phyloP scores from a whole-genome alignment of 176 grass and related monocot genomes.

The Triticum turgidum region DNA sequence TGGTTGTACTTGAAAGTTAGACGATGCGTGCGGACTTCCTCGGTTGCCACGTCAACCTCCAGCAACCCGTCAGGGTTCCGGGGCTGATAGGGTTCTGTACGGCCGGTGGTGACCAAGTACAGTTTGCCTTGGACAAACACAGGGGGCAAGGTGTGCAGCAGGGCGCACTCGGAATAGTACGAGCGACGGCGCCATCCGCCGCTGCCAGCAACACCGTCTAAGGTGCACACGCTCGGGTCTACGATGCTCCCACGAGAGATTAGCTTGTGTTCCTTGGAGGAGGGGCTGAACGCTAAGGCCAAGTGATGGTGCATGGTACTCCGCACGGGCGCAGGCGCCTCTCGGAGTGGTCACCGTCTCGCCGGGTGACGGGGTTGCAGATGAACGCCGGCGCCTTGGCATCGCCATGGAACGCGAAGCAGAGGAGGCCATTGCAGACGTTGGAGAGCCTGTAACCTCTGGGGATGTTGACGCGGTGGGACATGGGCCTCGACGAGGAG shows the following conservation, averaged over 20 bases:
- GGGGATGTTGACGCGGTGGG: background rate
- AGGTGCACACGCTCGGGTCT: background rate
- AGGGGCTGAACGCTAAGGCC: background rate
- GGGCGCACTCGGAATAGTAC: background rate
- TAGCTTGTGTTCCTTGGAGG: background rate
- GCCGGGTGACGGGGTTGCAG: background rate
- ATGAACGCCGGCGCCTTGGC: background rate
- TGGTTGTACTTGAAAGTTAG: background rate
- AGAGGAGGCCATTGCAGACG: background rate
- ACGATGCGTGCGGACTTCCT: background rate
- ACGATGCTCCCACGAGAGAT: background rate
- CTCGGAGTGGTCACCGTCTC: background rate
- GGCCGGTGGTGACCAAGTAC: background rate
- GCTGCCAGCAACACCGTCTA: background rate
- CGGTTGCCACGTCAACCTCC: background rate
- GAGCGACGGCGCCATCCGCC: background rate
- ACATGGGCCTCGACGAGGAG: background rate
- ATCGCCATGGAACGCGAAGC: background rate
- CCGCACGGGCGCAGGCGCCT: background rate
- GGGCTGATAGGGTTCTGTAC: rapidly evolving
- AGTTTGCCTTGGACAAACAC: background rate
- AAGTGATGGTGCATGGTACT: background rate
- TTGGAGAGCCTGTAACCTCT: background rate
- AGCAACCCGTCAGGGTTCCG: background rate
- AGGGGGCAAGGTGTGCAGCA: background rate